phyloP scores from a whole-genome alignment of 2,329 filamentous ascomycete genomes.

The Pyricularia pennisetigena region DNA sequence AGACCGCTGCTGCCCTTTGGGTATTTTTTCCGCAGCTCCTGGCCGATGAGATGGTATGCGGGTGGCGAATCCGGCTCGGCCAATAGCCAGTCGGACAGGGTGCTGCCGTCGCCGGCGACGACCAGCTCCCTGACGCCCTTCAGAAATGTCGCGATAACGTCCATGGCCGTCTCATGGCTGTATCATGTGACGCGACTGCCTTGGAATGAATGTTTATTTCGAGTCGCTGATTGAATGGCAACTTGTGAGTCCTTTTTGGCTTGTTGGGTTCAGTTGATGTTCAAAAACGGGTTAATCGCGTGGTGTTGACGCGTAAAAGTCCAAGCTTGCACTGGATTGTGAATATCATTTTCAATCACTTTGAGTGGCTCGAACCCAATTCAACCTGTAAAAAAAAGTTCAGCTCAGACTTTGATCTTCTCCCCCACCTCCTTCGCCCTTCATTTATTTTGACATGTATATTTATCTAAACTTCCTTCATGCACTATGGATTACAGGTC shows the following conservation, averaged over 20 bases:
- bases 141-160: constrained; percentile 40
- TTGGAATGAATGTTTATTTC: not conserved
- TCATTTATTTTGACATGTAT: not conserved
- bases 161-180: constrained; percentile 2
- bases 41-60: constrained; percentile 57
- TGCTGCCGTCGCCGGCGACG: constrained; percentile 39
- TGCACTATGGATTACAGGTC: too few species aligned
- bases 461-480: not conserved
- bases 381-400: not conserved
- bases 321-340: not conserved
- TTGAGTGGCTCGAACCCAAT: not conserved
- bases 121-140: constrained; percentile 52
- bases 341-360: not conserved
- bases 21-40: constrained; percentile 55
- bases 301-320: not conserved
- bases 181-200: not conserved
- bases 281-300: not conserved
- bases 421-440: not conserved
- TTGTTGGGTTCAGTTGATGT: not conserved
- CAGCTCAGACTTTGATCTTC: not conserved
- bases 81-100: constrained; percentile 60
- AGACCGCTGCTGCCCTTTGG: constrained; percentile 36
- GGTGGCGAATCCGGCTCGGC: constrained; percentile 63
- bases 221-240: not conserved
- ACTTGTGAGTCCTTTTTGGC: not conserved